Evolutionary conservation across 345 rosid genomes (phyloP), one percentile per base, ranked within the genome.

Genomic region (Atalantia buxifolia): DNA sequence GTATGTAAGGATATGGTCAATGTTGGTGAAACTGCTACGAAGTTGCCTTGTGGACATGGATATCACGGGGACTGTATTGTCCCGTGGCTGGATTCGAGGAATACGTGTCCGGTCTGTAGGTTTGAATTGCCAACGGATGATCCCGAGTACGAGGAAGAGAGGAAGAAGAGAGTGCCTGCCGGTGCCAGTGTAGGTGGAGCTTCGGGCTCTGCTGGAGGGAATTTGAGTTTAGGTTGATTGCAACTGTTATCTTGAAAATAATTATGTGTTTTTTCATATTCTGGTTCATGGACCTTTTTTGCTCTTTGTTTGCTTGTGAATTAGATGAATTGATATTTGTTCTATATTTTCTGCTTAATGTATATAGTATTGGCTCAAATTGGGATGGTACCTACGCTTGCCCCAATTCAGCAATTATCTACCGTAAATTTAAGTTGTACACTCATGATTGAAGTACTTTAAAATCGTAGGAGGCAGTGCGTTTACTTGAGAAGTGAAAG

Each of bases 91-190:
- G 89, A 82, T 16, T 84, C 93, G 73, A 90, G 93, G 80, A 92
- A 92, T 80, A 85, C 96, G 7, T 92, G 96, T 65, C 92, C 96
- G 12, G 88, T 92, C 60, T 90, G 93, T 78, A 79, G 96, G 85
- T 90, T 82, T 45, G 92, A 90, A 84, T 75, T 90, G 77, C 80
- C 83, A n/a, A 90, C 94, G 7, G 94, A 90, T 88, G 96, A 90
- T 79, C 42, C 82, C 0, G 96, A 92, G 78, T 92, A 90, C 25
- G 93, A 90, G 82, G 85, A 88, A 81, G 88, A 83, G 77, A 90
- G 86, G 83, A 85, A 84, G 83, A 90, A 85, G 78, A 78, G 78
- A 77, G 61, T 57, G 25, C 22, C 65, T 2, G 24, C 59, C 10
- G 24, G 62, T 2, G 24, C 59, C 21, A 24, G 62, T 73, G 79